A percentile compares a stretch with the other conserved stretches of the same genome.
These are phyloP conservation scores for Clavaria fumosa DNA, from an alignment of 768 basidiomycete genomes.

Conservation along the genomic window DNA sequence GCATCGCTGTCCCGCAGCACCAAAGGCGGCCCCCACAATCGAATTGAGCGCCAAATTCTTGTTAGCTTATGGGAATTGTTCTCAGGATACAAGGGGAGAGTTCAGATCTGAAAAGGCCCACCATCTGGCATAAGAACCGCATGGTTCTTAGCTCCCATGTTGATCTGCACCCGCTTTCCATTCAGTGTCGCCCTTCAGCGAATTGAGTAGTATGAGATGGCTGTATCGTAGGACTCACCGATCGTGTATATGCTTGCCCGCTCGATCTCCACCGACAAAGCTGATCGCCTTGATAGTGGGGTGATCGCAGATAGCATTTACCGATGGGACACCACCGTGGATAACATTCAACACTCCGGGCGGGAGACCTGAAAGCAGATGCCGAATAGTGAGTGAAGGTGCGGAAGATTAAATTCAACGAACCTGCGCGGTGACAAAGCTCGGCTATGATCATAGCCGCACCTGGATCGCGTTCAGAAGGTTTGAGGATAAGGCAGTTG, in stretches of 20 bases:
- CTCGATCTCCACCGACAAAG: conserved; percentile 89
- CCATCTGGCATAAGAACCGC: conserved; percentile 89
- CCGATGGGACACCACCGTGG: conserved; percentile 79
- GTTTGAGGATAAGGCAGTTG: conserved; percentile 90
- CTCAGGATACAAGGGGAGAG: no score
- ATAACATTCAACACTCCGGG: conserved; percentile 83
- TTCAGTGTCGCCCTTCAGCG: conserved; percentile 53
- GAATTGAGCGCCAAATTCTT: conserved; percentile 87
- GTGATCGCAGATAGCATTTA: conserved; percentile 89
- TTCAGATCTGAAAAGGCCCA: no score
- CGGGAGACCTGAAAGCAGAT: conserved; percentile 42
- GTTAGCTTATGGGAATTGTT: conserved; percentile 65
- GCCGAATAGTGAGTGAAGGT: conserved; percentile 1
- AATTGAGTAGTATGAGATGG: no score
- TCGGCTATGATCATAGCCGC: conserved; percentile 98
- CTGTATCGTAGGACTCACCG: no score
- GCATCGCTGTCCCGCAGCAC: conserved; percentile 90
- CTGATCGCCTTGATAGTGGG: conserved; percentile 87
- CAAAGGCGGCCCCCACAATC: conserved; percentile 86
- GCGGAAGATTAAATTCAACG: conserved; percentile 7
- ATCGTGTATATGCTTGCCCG: conserved; percentile 89
- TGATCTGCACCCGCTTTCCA: conserved; percentile 70
- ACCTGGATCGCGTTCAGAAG: conserved; percentile 92
- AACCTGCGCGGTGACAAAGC: conserved; percentile 74
- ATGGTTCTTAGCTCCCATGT: conserved; percentile 94